phyloP scores from a whole-genome alignment of 1,284 basidiomycete species.

The Psilocybe mexicana region DNA sequence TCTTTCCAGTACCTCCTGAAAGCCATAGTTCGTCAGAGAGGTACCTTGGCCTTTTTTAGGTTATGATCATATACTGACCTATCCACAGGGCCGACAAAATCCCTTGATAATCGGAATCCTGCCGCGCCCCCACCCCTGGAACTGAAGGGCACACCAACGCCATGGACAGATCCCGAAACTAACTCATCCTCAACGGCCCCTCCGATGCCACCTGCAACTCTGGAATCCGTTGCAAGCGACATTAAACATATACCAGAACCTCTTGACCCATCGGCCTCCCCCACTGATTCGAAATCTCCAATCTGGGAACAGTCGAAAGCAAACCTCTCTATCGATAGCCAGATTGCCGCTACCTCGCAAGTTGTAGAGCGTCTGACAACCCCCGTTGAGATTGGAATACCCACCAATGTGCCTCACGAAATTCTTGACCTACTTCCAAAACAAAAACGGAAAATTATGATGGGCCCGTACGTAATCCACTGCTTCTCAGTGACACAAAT shows the following conservation, averaged over 20 bases:
- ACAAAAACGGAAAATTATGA: slow-evolving; percentile 26
- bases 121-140: slow-evolving; percentile 63
- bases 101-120: slow-evolving; percentile 57
- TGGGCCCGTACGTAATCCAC: slow-evolving; percentile 38
- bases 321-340: slow-evolving; percentile 52
- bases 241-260: slow-evolving; percentile 5
- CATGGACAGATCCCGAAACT: slow-evolving; percentile 52
- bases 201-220: slow-evolving; percentile 9
- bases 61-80: slow-evolving; percentile 2
- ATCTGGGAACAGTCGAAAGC: slow-evolving; percentile 56
- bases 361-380: not conserved
- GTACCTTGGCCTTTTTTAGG: slow-evolving; percentile 35
- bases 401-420: slow-evolving; percentile 13
- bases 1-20: slow-evolving; percentile 68
- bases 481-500: not conserved
- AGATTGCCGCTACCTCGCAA: slow-evolving; percentile 30
- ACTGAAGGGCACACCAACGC: slow-evolving; percentile 46
- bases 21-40: slow-evolving; percentile 54
- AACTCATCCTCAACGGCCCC: slow-evolving; percentile 48
- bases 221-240: not conserved
- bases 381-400: slow-evolving; percentile 12
- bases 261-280: slow-evolving; percentile 30
- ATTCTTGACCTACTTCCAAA: not conserved
- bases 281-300: slow-evolving; percentile 41
- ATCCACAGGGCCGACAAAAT: slow-evolving; percentile 13